Evolutionary conservation across 2,329 filamentous ascomycete genomes (phyloP), one percentile per base, ranked within the genome.

Genomic region (Pseudogymnoascus sp.): DNA sequence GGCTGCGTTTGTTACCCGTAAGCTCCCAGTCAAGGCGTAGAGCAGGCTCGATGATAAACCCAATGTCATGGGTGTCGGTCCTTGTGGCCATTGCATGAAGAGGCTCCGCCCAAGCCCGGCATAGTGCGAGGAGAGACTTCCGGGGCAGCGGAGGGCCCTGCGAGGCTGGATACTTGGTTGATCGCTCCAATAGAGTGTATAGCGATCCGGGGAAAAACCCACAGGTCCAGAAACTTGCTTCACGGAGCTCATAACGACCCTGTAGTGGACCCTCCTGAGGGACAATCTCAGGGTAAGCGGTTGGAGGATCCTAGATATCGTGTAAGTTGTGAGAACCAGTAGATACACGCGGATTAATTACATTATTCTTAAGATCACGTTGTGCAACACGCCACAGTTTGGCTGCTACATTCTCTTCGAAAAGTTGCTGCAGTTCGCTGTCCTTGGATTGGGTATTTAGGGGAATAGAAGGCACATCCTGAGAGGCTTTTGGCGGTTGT

Each of bases 1-100:
- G 62, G 39, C 76, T 77, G n/a, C 71, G 63, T 7, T 62, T 54
- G 54, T 76, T 74, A 0, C 75, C 74, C 0, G 74, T 77, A 4
- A 81, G 67, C 38, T 80, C 77, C 75, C 76, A 82, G 28, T 79
- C 76, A 28, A 75, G 72, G 20, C 75, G 74, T 0, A 81, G 66
- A 1, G 78, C 75, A 0, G 80, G 79, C 58, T 77, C 74, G 4
- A 81, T 74, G 25, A 83, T 82, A 65, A 83, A 83, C 0, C 79
- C 79, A 62, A 83, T 74, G 41, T 83, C 80, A 61, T 83, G 81
- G 0, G 80, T 83, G 60, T 82, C 78, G 3, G 73, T 81, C 30
- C 77, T 74, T 62, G 62, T 69, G 7, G 73, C 67, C 70, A 77
- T 77, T 14, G 57, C 64, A 57, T 76, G 72, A 0, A 78, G 63